phyloP scores from a whole-genome alignment of 1,284 basidiomycete genomes.

The Exobasidium cylindrosporum region DNA sequence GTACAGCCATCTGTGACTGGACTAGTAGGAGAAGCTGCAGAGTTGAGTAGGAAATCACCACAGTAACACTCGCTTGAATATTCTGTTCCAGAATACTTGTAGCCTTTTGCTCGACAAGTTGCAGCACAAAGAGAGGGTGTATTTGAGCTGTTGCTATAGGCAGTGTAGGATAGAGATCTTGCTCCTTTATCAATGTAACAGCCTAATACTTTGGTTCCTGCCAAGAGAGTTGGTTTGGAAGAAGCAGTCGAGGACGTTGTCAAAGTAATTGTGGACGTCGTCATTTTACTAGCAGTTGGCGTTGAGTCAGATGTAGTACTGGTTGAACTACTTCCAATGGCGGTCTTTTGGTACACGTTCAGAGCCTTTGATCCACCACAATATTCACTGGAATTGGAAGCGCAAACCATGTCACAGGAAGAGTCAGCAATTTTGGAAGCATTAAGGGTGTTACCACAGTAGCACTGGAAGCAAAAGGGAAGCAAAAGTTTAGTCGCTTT shows the following conservation, averaged over 20 bases:
- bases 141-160: constrained; percentile 14
- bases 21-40: neutral
- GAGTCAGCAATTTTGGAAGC: neutral
- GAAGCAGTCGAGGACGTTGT: constrained; percentile 58
- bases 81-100: constrained; percentile 42
- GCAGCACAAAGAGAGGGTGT: constrained; percentile 30
- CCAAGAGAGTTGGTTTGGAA: constrained; percentile 54
- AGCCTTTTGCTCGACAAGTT: constrained; percentile 38
- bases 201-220: constrained; percentile 9
- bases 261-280: neutral
- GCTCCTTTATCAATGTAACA: constrained; percentile 14
- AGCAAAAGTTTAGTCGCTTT: neutral
- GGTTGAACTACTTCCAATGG: neutral
- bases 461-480: constrained; percentile 44
- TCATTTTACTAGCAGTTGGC: too few species aligned
- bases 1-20: constrained; percentile 16
- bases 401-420: constrained; percentile 13
- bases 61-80: constrained; percentile 46
- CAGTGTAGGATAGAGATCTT: neutral
- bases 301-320: too few species aligned
- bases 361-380: constrained; percentile 67
- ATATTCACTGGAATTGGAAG: constrained; percentile 58
- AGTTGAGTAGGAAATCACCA: constrained; percentile 19
- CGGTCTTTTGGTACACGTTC: constrained; percentile 59
- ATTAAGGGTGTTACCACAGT: constrained; percentile 25